phyloP scores from a whole-genome alignment of 225 moss, liverwort and hornwort genomes.

The Pleurozium schreberi region DNA sequence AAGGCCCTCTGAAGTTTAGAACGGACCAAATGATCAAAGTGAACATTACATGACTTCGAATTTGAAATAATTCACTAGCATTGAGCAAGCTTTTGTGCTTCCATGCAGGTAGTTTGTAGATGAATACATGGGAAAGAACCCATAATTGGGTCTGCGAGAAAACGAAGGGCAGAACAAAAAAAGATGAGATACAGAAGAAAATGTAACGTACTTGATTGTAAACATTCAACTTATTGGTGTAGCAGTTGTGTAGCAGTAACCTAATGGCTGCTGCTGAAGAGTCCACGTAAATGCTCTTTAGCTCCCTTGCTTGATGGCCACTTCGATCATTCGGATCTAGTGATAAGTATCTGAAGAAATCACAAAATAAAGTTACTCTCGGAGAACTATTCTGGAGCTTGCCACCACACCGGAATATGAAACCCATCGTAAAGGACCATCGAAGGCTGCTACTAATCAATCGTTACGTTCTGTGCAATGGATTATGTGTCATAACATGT shows the following conservation, averaged over 20 bases:
- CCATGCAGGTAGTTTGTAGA: background rate
- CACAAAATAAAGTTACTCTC: background rate
- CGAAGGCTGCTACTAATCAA: background rate
- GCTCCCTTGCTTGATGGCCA: slow-evolving; percentile 85
- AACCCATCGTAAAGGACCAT: background rate
- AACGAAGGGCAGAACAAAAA: background rate
- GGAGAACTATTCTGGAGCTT: background rate
- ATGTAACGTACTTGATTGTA: slow-evolving; percentile 60
- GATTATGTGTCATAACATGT: background rate
- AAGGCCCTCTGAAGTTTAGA: background rate
- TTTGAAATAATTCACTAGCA: background rate
- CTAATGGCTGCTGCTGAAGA: slow-evolving; percentile 76
- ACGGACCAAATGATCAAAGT: background rate
- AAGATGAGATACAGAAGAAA: background rate
- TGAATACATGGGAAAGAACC: background rate
- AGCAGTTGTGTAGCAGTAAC: slow-evolving; percentile 81
- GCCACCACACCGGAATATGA: background rate
- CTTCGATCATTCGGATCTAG: slow-evolving; percentile 83
- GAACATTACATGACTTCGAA: background rate
- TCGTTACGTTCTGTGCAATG: background rate
- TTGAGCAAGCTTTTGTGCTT: background rate
- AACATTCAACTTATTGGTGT: slow-evolving; percentile 70
- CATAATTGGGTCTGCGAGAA: background rate
- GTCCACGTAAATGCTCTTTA: slow-evolving; percentile 89
- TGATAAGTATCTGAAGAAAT: slow-evolving; percentile 69